Percentiles rank a stretch among this genome's conserved stretches.
Evolutionary conservation across 441 rosid species (phyloP).

Genomic region (Bocquillonia castaneifolia): DNA sequence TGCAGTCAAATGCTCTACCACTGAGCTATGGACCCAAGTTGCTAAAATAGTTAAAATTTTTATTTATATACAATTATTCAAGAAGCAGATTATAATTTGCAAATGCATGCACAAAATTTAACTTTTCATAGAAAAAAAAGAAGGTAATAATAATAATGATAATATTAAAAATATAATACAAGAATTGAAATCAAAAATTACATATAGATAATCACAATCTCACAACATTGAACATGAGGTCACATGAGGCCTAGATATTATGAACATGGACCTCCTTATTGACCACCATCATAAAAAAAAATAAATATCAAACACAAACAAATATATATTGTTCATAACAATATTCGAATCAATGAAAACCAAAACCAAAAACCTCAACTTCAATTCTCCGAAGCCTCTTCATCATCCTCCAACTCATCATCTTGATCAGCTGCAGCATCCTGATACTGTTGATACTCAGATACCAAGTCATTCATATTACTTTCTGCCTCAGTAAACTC

Average conservation of each 20-base stretch:
- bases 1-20: conserved; percentile 94
- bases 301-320: conserved; percentile 7
- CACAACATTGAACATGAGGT: background rate
- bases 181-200: background rate
- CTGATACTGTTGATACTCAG: conserved; percentile 50
- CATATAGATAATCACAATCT: background rate
- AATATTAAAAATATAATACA: too few relatives aligned
- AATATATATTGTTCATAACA: too few relatives aligned
- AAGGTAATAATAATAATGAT: too few relatives aligned
- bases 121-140: too few relatives aligned
- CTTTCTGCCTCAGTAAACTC: conserved; percentile 48
- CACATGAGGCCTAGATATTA: background rate
- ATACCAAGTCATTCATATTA: conserved; percentile 49
- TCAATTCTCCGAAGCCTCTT: conserved; percentile 24
- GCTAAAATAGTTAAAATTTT: too few relatives aligned
- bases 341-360: too few relatives aligned
- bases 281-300: conserved; percentile 14
- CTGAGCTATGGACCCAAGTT: conserved; percentile 89
- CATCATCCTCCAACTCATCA: conserved; percentile 31
- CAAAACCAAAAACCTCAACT: background rate
- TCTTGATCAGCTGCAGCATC: conserved; percentile 36
- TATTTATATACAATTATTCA: too few relatives aligned
- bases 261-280: conserved; percentile 12
- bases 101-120: too few relatives aligned
- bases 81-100: too few relatives aligned